A percentile compares a stretch with the other conserved stretches of the same genome.
phyloP scores from a whole-genome alignment of 306 rosid species.

The Cucurbita moschata region DNA sequence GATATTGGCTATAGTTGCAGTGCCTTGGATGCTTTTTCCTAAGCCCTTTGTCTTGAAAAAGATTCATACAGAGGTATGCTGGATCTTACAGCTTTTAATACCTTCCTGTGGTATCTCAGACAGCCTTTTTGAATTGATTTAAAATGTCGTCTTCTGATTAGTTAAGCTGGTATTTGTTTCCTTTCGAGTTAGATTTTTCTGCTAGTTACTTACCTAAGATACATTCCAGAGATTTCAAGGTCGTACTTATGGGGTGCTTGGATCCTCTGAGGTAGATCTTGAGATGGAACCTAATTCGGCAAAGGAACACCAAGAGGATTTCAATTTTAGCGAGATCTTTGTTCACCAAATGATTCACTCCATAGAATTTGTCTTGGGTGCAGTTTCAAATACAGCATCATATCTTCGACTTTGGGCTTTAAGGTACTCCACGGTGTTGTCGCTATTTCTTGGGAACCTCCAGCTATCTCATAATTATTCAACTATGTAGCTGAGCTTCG shows the following conservation, averaged over 20 bases:
- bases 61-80: constrained; percentile 68
- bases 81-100: constrained; percentile 4
- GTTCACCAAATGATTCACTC: constrained; percentile 99
- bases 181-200: neutral
- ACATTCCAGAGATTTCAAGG: constrained; percentile 88
- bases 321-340: constrained; percentile 89
- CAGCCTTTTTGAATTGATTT: neutral
- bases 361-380: constrained; percentile 93
- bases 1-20: constrained; percentile 82
- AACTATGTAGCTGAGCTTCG: neutral
- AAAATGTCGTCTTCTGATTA: neutral
- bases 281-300: constrained; percentile 88
- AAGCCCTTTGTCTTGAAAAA: constrained; percentile 89
- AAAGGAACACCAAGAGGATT: constrained; percentile 72
- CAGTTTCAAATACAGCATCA: constrained; percentile 97
- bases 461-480: neutral
- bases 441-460: constrained; percentile 4
- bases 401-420: constrained; percentile 99
- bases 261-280: constrained; percentile 70
- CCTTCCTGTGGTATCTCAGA: neutral
- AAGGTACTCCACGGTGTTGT: constrained; percentile 32
- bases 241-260: constrained; percentile 72
- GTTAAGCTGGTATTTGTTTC: neutral
- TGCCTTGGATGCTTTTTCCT: constrained; percentile 99
- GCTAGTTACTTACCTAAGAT: constrained; percentile 8